Evolutionary conservation across 106 monocot species (phyloP), one percentile per base, ranked within the genome.

Genomic region (Narthecium ossifragum): DNA sequence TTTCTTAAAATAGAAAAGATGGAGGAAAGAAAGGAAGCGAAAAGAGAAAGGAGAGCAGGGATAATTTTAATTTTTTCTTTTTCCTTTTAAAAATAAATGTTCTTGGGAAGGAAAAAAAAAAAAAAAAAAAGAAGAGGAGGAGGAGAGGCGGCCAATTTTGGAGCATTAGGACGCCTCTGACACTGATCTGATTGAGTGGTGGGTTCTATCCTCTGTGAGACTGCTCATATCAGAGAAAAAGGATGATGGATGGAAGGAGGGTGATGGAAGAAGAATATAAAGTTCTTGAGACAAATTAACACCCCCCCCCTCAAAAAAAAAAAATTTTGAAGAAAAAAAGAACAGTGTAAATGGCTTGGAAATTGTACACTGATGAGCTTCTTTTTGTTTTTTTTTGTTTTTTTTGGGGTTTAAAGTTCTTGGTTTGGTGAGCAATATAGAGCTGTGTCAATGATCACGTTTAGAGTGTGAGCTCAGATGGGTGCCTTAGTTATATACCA

Each of bases 71-170:
- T 41, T 3, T 41, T 43, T 43, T 43, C 18, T 43, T 43, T 43
- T 43, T 43, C 2, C 2, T 14, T 6, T 40, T 37, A n/a, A 24
- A 8, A 9, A 24, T 53, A 27, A 28, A 2, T 53, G 52, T 53
- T 28, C 8, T 53, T 53, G 29, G 27, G 29, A 27, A 53, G 9
- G 5, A 11, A 7, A 23, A 25, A 25, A 24, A 2, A 23, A 20
- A 0, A 15, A 0, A 18, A 11, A 3, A 30, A 33, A 45, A 18
- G 28, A 36, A 49, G 25, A 0, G 8, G 36, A 26, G 17, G 27
- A 18, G 54, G 18, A 5, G 53, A 52, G 65, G 65, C 54, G 54
- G 40, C 54, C 65, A 28, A 65, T 65, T 65, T 65, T 65, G 65
- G n/a, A 53, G 53, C 18, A 30, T 54, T 30, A 65, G 65, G 65